Base-by-base conservation (phyloP, 2,329 filamentous ascomycete species). In the Gyromitra esculenta region DNA sequence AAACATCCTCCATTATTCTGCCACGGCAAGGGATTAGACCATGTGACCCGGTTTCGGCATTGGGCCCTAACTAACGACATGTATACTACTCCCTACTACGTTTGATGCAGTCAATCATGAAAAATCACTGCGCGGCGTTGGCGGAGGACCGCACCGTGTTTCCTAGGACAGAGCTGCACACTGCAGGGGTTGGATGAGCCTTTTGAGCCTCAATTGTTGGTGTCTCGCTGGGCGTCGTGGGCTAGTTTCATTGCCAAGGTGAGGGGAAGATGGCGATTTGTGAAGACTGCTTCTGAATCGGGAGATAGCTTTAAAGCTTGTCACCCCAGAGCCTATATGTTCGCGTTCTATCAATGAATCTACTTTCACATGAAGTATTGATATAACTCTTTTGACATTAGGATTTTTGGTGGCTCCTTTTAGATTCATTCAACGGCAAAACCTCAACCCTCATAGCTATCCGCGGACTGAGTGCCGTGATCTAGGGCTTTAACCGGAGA, bases 161-260 rank as follows among this genome's bases (percentile, higher is more conserved):
- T 1, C 31, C 43, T 43, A 48, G 18, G 45, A 45, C 31, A 35
- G 48, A 37, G 52, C 39, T n/a, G 21, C 13, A 45, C 15, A 8
- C n/a, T 63, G 67, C 56, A 63, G 37, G 48, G 68, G 59, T 8
- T 59, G 57, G 57, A 71, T 71, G 68, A 43, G 48, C 39, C 59
- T 45, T 69, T 69, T 69, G 56, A 69, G 66, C 56, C 68, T 57
- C 68, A 71, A 71, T 56, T 56, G 57, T 64, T 71, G 37, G 35
- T 39, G 25, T 39, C 13, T 7, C 11, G 52, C 5, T 31, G n/a
- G 18, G 48, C 1, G n/a, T 21, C 48, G n/a, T 52, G 48, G n/a
- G n/a, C 7, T 56, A 35, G 52, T 4, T 31, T 18, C 8, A 9
- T 21, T 54, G 68, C 68, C 59, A 71, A 71, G 68, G 37, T 63